Evolutionary conservation across 2,329 filamentous ascomycete species (phyloP).

Genomic region (Pseudogymnoascus sp.): DNA sequence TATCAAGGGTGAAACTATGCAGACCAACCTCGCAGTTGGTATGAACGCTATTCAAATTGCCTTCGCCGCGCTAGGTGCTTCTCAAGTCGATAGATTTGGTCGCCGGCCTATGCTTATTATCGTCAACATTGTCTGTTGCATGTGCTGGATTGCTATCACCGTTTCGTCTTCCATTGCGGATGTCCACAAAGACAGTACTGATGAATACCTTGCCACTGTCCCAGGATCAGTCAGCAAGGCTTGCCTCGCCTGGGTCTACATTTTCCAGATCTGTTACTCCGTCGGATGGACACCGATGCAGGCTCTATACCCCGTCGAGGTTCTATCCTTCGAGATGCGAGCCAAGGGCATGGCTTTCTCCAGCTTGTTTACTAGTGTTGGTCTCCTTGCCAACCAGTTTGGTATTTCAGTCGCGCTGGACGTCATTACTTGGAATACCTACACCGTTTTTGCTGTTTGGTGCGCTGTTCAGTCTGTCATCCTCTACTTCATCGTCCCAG

Average conservation of each 20-base stretch:
- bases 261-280: conserved; percentile 45
- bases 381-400: conserved; percentile 39
- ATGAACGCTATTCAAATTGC: conserved; percentile 46
- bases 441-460: conserved; percentile 43
- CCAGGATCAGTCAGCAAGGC: conserved; percentile 33
- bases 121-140: conserved; percentile 39
- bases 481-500: conserved; percentile 42
- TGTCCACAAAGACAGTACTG: neutral
- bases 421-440: conserved; percentile 44
- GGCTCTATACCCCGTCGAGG: conserved; percentile 44
- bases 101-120: conserved; percentile 46
- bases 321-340: conserved; percentile 45
- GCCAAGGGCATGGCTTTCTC: conserved; percentile 48
- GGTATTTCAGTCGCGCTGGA: conserved; percentile 39
- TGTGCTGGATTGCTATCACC: conserved; percentile 44
- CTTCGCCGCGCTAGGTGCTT: conserved; percentile 46
- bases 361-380: conserved; percentile 36
- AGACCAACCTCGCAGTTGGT: conserved; percentile 43
- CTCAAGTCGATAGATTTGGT: conserved; percentile 48
- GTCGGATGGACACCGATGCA: conserved; percentile 38
- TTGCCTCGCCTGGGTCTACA: conserved; percentile 44
- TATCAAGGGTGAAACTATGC: conserved; percentile 34
- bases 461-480: conserved; percentile 33
- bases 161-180: conserved; percentile 31
- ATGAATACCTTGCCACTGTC: neutral